phyloP scores from a whole-genome alignment of 768 basidiomycete genomes.

The Xerocomus potaroensis region DNA sequence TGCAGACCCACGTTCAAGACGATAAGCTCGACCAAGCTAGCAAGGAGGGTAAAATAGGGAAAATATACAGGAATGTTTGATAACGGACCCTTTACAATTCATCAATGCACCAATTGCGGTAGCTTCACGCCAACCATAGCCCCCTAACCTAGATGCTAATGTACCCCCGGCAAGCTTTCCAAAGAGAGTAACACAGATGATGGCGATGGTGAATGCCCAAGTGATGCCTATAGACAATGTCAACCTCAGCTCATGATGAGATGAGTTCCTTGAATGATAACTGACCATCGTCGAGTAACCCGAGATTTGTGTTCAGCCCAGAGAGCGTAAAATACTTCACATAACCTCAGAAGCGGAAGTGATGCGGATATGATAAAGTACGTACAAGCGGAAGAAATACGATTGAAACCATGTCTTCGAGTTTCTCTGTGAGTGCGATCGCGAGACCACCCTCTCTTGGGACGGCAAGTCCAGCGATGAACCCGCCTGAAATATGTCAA shows the following conservation, averaged over 20 bases:
- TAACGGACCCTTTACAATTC: constrained; percentile 84
- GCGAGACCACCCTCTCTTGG: constrained; percentile 86
- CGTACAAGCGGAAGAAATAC: constrained; percentile 80
- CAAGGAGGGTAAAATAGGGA: neutral
- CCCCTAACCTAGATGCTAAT: constrained; percentile 57
- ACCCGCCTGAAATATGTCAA: constrained; percentile 50
- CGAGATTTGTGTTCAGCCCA: constrained; percentile 85
- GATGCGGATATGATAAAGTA: neutral
- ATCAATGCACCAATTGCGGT: constrained; percentile 86
- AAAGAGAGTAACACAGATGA: constrained; percentile 68
- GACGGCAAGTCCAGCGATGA: constrained; percentile 75
- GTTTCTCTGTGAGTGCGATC: constrained; percentile 81
- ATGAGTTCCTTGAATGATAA: neutral
- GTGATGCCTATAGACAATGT: constrained; percentile 48
- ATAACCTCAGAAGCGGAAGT: neutral
- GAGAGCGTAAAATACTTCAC: constrained; percentile 86
- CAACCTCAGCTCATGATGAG: neutral
- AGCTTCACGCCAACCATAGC: constrained; percentile 77
- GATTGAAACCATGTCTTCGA: constrained; percentile 91
- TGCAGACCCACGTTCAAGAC: constrained; percentile 90
- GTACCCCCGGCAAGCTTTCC: constrained; percentile 90
- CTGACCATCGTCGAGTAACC: constrained; percentile 71
- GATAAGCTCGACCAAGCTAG: constrained; percentile 88
- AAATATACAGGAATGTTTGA: neutral
- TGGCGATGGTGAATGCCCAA: constrained; percentile 85